Conservation (phyloP, 805 yeast genomes). For the Wickerhamiella qilinensis region DNA sequence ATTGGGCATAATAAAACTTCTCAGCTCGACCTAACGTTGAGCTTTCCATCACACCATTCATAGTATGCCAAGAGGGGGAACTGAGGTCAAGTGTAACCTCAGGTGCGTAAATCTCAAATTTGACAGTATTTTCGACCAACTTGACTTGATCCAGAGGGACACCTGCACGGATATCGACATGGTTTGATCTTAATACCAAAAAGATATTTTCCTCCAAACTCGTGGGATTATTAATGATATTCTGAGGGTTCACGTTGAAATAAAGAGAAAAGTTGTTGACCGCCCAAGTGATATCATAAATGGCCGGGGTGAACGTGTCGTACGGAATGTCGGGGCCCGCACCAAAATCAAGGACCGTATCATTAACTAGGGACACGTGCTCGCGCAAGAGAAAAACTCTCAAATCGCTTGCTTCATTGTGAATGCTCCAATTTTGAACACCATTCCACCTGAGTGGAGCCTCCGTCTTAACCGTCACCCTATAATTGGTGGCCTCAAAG, state of each 20-base stretch:
- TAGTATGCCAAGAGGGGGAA: slow-evolving; percentile 88
- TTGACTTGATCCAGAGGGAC: slow-evolving; percentile 40
- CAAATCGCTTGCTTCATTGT: slow-evolving; percentile 34
- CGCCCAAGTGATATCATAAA: slow-evolving; percentile 45
- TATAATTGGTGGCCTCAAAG: slow-evolving; percentile 43
- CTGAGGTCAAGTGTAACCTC: slow-evolving; percentile 45
- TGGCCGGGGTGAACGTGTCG: slow-evolving; percentile 59
- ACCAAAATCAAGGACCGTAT: slow-evolving; percentile 59
- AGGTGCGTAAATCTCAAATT: slow-evolving; percentile 26
- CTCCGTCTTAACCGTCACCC: slow-evolving; percentile 38
- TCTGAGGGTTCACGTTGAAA: slow-evolving; percentile 71
- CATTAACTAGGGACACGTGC: slow-evolving; percentile 59
- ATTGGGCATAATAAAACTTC: slow-evolving; percentile 45
- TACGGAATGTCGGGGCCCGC: slow-evolving; percentile 51
- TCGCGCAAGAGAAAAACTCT: slow-evolving; percentile 62
- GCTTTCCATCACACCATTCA: slow-evolving; percentile 48
- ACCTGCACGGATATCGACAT: slow-evolving; percentile 28
- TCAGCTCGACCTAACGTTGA: slow-evolving; percentile 52
- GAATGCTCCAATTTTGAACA: slow-evolving; percentile 48
- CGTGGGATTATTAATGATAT: slow-evolving; percentile 76
- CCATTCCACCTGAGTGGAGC: slow-evolving; percentile 80
- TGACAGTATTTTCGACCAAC: slow-evolving; percentile 14
- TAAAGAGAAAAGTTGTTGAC: slow-evolving; percentile 40
- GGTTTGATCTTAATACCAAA: slow-evolving; percentile 53
- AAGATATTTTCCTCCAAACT: slow-evolving; percentile 71